Evolutionary conservation across 441 rosid genomes (phyloP).

Genomic region (Corymbia calophylla): DNA sequence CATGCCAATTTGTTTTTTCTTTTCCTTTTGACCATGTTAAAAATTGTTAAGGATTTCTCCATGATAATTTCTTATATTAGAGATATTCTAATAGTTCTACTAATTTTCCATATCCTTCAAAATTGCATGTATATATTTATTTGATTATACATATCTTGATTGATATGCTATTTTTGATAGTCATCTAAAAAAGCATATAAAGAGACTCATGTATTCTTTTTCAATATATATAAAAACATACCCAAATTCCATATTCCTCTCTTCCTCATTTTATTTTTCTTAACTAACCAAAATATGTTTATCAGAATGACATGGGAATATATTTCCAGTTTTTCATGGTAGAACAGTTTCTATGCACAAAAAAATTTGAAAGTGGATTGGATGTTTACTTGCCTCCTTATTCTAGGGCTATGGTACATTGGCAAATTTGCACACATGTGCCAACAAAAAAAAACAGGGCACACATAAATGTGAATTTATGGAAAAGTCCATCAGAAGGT

Average conservation of each 20-base stretch:
- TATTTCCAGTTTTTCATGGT: not conserved
- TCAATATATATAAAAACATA: not conserved
- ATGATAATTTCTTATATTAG: too few species aligned
- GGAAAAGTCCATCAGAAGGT: too few species aligned
- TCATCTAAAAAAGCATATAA: too few species aligned
- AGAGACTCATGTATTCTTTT: not conserved
- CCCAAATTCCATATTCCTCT: not conserved
- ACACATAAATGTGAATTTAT: too few species aligned
- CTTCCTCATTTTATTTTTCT: not conserved
- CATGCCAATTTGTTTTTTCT: too few species aligned
- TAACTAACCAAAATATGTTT: too few species aligned
- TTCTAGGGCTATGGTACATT: not conserved
- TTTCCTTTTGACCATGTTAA: too few species aligned
- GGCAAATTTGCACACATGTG: too few species aligned
- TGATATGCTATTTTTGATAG: not conserved
- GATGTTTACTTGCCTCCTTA: too few species aligned
- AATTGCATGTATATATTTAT: not conserved
- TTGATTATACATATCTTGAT: not conserved
- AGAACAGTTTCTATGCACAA: not conserved
- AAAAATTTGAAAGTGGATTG: too few species aligned
- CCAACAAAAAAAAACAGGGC: too few species aligned
- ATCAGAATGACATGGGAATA: not conserved
- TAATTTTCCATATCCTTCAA: not conserved
- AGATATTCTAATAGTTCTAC: too few species aligned
- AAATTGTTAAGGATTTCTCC: not conserved